Conservation (phyloP, 2,329 filamentous ascomycete genomes). For the Botryosphaeria dothidea region DNA sequence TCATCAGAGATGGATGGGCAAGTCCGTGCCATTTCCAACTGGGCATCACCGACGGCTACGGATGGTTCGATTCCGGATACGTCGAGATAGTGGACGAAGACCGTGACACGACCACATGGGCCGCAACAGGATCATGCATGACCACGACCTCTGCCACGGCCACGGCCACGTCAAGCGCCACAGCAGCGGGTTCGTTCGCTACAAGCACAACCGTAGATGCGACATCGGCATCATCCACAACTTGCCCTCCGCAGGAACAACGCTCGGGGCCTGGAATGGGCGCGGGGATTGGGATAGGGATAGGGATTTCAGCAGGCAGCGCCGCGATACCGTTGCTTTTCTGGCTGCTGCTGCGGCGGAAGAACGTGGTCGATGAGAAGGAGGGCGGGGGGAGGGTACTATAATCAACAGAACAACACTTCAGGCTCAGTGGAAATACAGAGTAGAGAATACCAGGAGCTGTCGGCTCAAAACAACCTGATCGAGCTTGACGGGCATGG, state of each 20-base stretch:
- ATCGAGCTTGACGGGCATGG: background rate
- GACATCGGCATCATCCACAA: background rate
- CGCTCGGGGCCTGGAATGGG: background rate
- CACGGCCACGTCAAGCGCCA: background rate
- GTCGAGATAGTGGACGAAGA: background rate
- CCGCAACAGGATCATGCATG: background rate
- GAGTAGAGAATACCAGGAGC: background rate
- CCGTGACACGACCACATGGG: background rate
- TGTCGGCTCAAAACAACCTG: background rate
- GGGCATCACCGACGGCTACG: background rate
- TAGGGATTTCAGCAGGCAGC: background rate
- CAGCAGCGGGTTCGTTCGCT: background rate
- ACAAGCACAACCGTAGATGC: background rate
- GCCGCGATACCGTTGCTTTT: background rate
- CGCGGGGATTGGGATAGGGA: background rate
- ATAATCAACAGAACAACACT: background rate
- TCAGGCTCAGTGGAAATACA: background rate
- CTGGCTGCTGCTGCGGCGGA: background rate
- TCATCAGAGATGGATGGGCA: background rate
- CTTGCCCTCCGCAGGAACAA: background rate
- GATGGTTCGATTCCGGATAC: background rate
- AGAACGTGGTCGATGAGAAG: background rate
- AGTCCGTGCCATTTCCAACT: background rate
- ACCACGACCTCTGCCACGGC: background rate
- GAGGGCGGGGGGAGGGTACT: background rate